Percentiles rank a stretch among this genome's conserved stretches.
phyloP scores from a whole-genome alignment of 495 filamentous ascomycete species.

The Symbiotaphrina buchneri region DNA sequence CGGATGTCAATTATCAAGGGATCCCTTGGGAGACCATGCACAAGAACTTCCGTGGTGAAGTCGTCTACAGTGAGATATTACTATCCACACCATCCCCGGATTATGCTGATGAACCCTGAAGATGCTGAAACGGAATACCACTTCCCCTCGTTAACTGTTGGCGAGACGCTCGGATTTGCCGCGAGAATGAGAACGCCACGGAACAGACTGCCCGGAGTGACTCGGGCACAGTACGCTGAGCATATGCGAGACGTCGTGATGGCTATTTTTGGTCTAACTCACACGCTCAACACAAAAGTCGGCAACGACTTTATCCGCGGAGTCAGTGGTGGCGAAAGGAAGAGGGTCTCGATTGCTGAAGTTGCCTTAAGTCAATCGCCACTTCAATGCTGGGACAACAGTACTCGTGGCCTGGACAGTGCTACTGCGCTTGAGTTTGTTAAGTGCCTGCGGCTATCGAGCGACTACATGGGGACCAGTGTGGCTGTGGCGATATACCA shows the following conservation, averaged over 20 bases:
- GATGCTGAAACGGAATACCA: constrained; percentile 40
- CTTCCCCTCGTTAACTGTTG: constrained; percentile 42
- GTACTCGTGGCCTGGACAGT: constrained; percentile 63
- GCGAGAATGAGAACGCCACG: constrained; percentile 26
- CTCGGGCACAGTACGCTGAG: constrained; percentile 18
- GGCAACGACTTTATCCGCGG: constrained; percentile 65
- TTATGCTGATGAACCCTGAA: no score
- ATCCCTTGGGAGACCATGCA: constrained; percentile 8
- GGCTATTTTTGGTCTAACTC: constrained; percentile 9
- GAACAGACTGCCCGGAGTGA: constrained; percentile 19
- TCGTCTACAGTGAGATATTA: no score
- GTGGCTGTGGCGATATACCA: background rate
- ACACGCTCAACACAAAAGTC: constrained; percentile 60
- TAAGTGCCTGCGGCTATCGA: constrained; percentile 3
- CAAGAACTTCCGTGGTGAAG: constrained; percentile 18
- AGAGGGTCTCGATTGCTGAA: constrained; percentile 52
- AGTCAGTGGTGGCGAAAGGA: constrained; percentile 69
- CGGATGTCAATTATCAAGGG: constrained; percentile 41
- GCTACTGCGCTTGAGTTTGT: constrained; percentile 51
- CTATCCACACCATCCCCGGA: no score
- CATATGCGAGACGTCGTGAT: constrained; percentile 16
- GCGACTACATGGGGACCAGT: background rate
- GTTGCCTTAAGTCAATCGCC: constrained; percentile 50
- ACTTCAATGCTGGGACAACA: constrained; percentile 66
- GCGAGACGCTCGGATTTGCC: constrained; percentile 42